A percentile compares a stretch with the other conserved stretches of the same genome.
These are phyloP conservation scores for Pelargonium fulgidum DNA, from an alignment of 441 rosid species.

Conservation along the genomic window DNA sequence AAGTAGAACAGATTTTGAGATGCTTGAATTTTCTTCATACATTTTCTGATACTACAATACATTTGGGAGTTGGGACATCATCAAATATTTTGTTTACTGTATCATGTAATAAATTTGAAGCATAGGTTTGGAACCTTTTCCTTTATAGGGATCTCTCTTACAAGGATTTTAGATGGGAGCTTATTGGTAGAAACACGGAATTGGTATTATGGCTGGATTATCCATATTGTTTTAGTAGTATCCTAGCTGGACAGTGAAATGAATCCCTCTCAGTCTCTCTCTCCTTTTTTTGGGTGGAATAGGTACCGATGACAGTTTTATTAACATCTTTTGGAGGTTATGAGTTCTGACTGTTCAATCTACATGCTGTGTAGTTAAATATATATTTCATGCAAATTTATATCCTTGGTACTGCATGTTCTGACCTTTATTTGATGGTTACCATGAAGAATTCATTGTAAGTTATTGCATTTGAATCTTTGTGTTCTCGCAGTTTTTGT, in stretches of 20 bases:
- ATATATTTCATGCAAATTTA: not conserved
- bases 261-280: not conserved
- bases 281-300: not conserved
- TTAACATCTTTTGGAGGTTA: not conserved
- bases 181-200: no score
- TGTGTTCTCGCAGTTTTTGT: slow-evolving; percentile 56
- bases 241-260: not conserved
- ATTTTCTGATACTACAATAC: not conserved
- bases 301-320: not conserved
- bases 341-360: not conserved
- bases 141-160: not conserved
- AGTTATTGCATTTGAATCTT: slow-evolving; percentile 39
- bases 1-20: not conserved
- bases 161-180: not conserved
- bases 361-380: not conserved
- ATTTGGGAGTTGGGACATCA: not conserved
- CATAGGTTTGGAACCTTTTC: not conserved
- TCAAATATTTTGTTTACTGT: not conserved
- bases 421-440: not conserved
- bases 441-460: slow-evolving; percentile 14
- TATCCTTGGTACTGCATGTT: no score
- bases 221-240: not conserved
- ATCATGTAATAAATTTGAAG: not conserved
- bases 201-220: not conserved
- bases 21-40: not conserved